Evolutionary conservation across 805 yeast genomes (phyloP), one percentile per base, ranked within the genome.

Genomic region (Kregervanrija fluxuum): DNA sequence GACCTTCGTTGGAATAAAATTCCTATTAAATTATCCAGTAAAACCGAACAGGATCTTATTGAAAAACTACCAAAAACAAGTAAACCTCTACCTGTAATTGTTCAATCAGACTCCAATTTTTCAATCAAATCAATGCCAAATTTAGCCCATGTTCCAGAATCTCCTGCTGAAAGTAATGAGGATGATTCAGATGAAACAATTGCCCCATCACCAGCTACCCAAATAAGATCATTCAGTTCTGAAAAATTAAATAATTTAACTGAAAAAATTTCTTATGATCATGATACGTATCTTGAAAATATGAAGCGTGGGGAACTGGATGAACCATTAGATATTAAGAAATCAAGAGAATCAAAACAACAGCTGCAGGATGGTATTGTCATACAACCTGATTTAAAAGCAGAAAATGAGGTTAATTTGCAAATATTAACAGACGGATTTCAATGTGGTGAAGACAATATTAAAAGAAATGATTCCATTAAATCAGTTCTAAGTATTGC

Each of bases 61-160:
- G 37, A 42, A 35, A n/a, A 31, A 17, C 31, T 42, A 15, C 38
- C 32, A 30, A 11, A 11, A 5, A 40, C 50, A 1, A 37, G 52
- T 12, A 67, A 62, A 40, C 66, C 73, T 3, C 49, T 69, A 30
- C 73, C 73, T 3, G 45, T 53, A 3, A 64, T 70, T 9, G 55
- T 51, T 6, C 66, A 62, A 8, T 69, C 73, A 15, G 49, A 50
- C 2, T 60, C 66, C 3, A 57, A 61, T 38, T 55, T 50, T 33
- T 62, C 66, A 12, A 48, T 62, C 22, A 53, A 53, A 42, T 60
- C 66, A 11, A 54, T 64, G 55, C 67, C 67, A 44, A 64, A 53
- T 59, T 54, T 54, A 52, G 43, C 11, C 41, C 28, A 22, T 6
- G 28, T 22, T 22, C 28, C 28, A 22, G 17, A 30, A n/a, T 30